Evolutionary conservation across 1,284 basidiomycete genomes (phyloP).

Genomic region (Naganishia liquefaciens): DNA sequence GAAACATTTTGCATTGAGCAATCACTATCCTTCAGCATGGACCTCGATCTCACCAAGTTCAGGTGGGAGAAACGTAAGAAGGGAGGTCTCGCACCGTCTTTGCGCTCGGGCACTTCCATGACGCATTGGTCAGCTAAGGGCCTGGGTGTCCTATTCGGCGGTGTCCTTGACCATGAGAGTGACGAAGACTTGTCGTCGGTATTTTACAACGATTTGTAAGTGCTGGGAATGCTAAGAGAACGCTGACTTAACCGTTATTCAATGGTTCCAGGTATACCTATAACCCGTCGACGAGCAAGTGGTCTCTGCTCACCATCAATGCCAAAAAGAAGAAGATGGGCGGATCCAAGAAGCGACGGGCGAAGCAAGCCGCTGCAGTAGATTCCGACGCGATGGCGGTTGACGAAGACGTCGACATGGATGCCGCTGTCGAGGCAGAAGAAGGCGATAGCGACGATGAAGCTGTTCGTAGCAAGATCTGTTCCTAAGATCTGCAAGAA

Average conservation of each 20-base stretch:
- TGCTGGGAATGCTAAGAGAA: slow-evolving; percentile 25
- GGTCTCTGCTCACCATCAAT: slow-evolving; percentile 29
- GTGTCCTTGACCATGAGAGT: slow-evolving; percentile 85
- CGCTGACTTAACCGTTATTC: background rate
- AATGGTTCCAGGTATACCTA: slow-evolving; percentile 67
- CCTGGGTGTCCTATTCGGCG: slow-evolving; percentile 83
- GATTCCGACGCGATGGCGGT: slow-evolving; percentile 36
- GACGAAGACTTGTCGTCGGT: slow-evolving; percentile 83
- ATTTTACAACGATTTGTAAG: slow-evolving; percentile 81
- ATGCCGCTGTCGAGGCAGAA: slow-evolving; percentile 47
- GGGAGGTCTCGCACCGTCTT: slow-evolving; percentile 69
- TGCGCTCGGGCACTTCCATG: slow-evolving; percentile 60
- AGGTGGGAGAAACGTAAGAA: slow-evolving; percentile 88
- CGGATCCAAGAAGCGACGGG: slow-evolving; percentile 38
- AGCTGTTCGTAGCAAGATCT: background rate
- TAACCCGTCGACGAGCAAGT: slow-evolving; percentile 58
- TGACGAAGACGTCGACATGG: slow-evolving; percentile 36
- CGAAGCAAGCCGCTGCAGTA: slow-evolving; percentile 33
- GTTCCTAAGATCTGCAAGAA: background rate
- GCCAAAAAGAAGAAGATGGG: slow-evolving; percentile 50
- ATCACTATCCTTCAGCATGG: slow-evolving; percentile 47
- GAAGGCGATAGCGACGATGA: slow-evolving; percentile 30
- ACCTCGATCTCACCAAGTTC: slow-evolving; percentile 59
- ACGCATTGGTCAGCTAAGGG: slow-evolving; percentile 56
- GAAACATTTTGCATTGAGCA: background rate